Conservation (phyloP, 208 protist species). For the Borovskyia barvae region DNA sequence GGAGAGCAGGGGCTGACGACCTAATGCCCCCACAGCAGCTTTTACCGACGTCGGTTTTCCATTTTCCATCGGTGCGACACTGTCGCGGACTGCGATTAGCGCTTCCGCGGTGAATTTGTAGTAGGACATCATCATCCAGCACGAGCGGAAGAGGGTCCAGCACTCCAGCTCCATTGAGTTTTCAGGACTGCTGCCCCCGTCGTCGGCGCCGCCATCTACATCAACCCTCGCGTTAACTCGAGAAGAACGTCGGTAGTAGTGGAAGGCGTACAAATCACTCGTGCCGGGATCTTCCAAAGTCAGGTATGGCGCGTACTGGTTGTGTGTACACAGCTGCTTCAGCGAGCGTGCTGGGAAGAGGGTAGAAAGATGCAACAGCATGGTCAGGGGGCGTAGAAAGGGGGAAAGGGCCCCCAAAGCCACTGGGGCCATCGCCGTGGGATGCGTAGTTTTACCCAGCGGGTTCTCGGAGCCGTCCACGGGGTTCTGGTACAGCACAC, state of each 20-base stretch:
- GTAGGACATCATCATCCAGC: conserved; percentile 78
- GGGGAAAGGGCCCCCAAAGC: conserved; percentile 49
- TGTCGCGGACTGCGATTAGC: conserved; percentile 21
- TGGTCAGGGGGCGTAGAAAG: conserved; percentile 54
- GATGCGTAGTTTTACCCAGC: conserved; percentile 17
- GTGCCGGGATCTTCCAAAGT: conserved; percentile 34
- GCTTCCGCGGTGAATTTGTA: conserved; percentile 72
- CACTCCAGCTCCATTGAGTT: conserved; percentile 27
- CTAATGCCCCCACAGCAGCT: not conserved
- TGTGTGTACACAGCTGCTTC: conserved; percentile 48
- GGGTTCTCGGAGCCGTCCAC: conserved; percentile 14
- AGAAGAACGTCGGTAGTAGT: conserved; percentile 53
- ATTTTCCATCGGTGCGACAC: conserved; percentile 1
- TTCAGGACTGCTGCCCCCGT: conserved; percentile 7
- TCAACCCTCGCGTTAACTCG: conserved; percentile 13
- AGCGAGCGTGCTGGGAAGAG: conserved; percentile 59
- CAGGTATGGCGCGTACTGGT: conserved; percentile 47
- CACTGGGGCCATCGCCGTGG: conserved; percentile 27
- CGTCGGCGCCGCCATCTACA: conserved; percentile 9
- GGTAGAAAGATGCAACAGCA: conserved; percentile 63
- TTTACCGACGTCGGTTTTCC: not conserved
- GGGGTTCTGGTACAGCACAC: conserved; percentile 59
- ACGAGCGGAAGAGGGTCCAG: conserved; percentile 60
- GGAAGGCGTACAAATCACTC: conserved; percentile 46
- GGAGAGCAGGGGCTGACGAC: conserved; percentile 23